Evolutionary conservation across 148 eudicot genomes (phyloP).

Genomic region (Drosera capensis): DNA sequence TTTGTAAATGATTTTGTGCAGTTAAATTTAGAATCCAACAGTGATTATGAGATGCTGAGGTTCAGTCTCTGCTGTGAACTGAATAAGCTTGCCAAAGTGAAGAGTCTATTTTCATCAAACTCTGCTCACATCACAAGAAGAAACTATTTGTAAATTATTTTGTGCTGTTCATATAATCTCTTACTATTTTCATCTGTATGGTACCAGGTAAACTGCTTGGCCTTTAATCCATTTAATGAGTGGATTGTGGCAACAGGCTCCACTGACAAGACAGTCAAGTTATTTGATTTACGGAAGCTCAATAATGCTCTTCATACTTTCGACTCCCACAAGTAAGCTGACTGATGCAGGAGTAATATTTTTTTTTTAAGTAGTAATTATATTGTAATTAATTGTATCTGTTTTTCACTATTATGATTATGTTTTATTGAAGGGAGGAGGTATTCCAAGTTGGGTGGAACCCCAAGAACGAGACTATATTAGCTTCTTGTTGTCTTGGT

Average conservation of each 20-base stretch:
- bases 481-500: slow-evolving; percentile 93
- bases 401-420: not conserved
- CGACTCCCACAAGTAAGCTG: slow-evolving; percentile 69
- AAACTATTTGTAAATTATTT: no score
- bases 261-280: slow-evolving; percentile 56
- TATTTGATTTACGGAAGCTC: slow-evolving; percentile 50
- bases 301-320: slow-evolving; percentile 50
- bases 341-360: no score
- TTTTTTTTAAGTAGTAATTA: no score
- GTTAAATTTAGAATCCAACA: no score
- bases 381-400: not conserved
- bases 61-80: no score
- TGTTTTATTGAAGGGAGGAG: slow-evolving; percentile 48
- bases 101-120: no score
- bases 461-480: slow-evolving; percentile 74
- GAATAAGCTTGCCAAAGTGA: no score
- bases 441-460: slow-evolving; percentile 94
- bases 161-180: not conserved
- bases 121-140: no score
- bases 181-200: not conserved
- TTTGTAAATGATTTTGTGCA: no score
- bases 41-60: no score
- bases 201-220: slow-evolving; percentile 56
- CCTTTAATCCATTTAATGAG: slow-evolving; percentile 74
- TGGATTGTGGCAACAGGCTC: slow-evolving; percentile 75